Evolutionary conservation across 2,329 filamentous ascomycete genomes (phyloP).

Genomic region (Fusarium papillatum): DNA sequence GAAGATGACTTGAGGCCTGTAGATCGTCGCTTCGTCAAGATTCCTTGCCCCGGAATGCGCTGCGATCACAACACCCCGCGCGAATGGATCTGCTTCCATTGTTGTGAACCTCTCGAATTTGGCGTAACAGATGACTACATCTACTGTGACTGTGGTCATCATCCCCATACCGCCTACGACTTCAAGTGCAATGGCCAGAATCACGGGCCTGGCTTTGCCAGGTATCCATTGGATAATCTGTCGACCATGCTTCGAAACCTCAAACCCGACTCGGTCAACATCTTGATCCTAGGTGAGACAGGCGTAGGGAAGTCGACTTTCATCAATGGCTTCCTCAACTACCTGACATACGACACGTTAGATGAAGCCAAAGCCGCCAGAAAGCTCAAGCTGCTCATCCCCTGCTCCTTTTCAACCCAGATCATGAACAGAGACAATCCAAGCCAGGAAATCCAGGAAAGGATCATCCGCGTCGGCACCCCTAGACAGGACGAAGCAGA

Average conservation of each 20-base stretch:
- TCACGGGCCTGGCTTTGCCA: background rate
- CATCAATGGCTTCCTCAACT: slow-evolving; percentile 63
- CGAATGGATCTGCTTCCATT: background rate
- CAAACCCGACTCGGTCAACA: background rate
- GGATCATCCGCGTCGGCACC: slow-evolving; percentile 18
- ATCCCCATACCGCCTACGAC: background rate
- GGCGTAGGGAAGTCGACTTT: slow-evolving; percentile 64
- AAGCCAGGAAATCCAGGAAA: background rate
- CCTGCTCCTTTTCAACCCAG: background rate
- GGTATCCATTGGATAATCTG: background rate
- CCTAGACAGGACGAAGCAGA: slow-evolving; percentile 19
- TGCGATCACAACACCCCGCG: background rate
- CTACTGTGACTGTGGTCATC: background rate
- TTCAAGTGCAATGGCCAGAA: background rate
- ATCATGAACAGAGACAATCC: background rate
- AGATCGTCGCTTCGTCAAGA: background rate
- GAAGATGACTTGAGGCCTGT: background rate
- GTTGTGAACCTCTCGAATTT: background rate
- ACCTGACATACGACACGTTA: slow-evolving; percentile 53
- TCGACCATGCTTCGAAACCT: background rate
- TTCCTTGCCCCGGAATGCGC: background rate
- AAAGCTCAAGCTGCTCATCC: background rate
- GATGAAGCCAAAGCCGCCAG: slow-evolving; percentile 31
- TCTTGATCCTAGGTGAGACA: slow-evolving; percentile 59
- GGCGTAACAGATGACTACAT: background rate